Base-by-base conservation (phyloP, 1,284 basidiomycete genomes). In the Ustilago xerochloae region DNA sequence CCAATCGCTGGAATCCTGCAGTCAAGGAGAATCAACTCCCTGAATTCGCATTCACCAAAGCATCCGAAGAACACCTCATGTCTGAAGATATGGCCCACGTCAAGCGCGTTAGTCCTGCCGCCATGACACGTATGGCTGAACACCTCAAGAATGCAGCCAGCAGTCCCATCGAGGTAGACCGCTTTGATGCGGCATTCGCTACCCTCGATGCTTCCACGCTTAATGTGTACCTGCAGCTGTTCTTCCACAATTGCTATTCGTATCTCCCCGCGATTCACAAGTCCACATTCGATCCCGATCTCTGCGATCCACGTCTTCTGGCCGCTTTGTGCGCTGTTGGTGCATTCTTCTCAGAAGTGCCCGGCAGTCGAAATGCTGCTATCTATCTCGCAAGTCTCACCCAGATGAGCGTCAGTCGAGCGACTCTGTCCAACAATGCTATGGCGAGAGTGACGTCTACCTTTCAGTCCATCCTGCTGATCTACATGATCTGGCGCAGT, bases 141-240 rank as follows among this genome's bases (percentile, higher is more conserved):
- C 32, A 39, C n/a, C 41, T 63, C 7, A 15, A 18, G 15, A 55
- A 45, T 15, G 61, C 53, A 10, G 61, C 61, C 10, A 45, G 24
- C 38, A 28, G 28, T 13, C 39, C 47, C 3, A 32, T 56, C 32
- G 61, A 63, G 50, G 38, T 45, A 12, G 26, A 63, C 15, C 52
- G 61, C 39, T 51, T 56, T 24, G 41, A 55, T 22, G 47, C 38
- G n/a, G 12, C 53, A 16, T 56, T 63, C 32, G 53, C 46, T 18
- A 51, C 61, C n/a, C 45, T 71, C 63, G 51, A 53, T 29, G 53
- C 53, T 5, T 36, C 36, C 10, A 55, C 57, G 4, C 46, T 66
- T 28, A 66, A 72, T 48, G 16, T 68, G 38, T 56, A 69, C 18
- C 56, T 63, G 1, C 63, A 67, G 43, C 61, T 76, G 51, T 72